Evolutionary conservation across 306 rosid genomes (phyloP).

Genomic region (Phaseolus lunatus): DNA sequence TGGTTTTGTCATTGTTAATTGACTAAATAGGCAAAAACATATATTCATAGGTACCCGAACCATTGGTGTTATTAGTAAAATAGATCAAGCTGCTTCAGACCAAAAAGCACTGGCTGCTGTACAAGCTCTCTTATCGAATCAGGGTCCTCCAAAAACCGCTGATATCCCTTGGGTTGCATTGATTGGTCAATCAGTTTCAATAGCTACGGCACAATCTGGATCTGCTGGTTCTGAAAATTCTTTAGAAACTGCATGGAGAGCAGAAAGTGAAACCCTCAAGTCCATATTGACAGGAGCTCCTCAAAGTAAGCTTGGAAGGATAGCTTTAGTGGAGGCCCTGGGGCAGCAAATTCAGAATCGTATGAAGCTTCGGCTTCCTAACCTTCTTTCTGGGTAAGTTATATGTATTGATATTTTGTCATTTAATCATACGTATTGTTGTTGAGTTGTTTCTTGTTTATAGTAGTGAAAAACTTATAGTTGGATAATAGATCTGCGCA

Average conservation of each 20-base stretch:
- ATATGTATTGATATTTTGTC: slow-evolving; percentile 27
- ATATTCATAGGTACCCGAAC: slow-evolving; percentile 82
- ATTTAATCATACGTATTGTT: neutral
- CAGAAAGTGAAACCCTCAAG: slow-evolving; percentile 96
- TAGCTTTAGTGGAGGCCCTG: slow-evolving; percentile 91
- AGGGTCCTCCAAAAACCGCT: slow-evolving; percentile 87
- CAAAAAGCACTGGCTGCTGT: slow-evolving; percentile 94
- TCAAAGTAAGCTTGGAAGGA: slow-evolving; percentile 91
- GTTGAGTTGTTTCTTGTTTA: slow-evolving; percentile 32
- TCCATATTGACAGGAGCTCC: slow-evolving; percentile 94
- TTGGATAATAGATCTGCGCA: slow-evolving; percentile 13
- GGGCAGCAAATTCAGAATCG: slow-evolving; percentile 91
- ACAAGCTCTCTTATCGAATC: slow-evolving; percentile 86
- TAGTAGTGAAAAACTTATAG: slow-evolving; percentile 25
- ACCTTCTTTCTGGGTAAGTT: slow-evolving; percentile 89
- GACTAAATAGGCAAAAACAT: slow-evolving; percentile 32
- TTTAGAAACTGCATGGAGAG: slow-evolving; percentile 97
- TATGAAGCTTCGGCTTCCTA: slow-evolving; percentile 92
- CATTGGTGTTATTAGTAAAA: slow-evolving; percentile 87
- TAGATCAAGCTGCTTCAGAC: slow-evolving; percentile 94
- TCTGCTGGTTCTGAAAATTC: slow-evolving; percentile 89
- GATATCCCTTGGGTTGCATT: slow-evolving; percentile 97
- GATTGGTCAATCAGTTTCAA: slow-evolving; percentile 93
- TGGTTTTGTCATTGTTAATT: slow-evolving; percentile 13
- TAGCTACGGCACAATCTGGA: slow-evolving; percentile 95